These are phyloP conservation scores for Tolypocladium tundrense DNA, from an alignment of 2,329 filamentous ascomycete genomes.

Conservation along the genomic window DNA sequence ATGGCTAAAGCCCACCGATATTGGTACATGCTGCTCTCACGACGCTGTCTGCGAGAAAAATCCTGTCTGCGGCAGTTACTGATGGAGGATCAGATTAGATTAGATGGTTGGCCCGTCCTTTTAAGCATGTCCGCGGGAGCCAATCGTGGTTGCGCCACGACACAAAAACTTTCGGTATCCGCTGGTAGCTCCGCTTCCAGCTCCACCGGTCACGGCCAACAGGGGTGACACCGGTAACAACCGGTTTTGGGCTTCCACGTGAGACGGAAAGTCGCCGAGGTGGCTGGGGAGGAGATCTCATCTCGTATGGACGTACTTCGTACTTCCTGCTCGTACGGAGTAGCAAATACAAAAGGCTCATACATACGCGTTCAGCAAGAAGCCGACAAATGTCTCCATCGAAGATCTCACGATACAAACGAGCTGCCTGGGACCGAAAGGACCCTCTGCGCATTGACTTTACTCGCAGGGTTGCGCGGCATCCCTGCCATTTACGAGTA, in stretches of 20 bases:
- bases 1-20: too few species aligned
- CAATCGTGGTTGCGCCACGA: not conserved
- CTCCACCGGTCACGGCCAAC: not conserved
- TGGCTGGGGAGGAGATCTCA: not conserved
- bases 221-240: not conserved
- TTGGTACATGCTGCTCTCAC: too few species aligned
- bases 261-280: not conserved
- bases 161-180: not conserved
- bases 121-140: not conserved
- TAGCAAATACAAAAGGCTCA: not conserved
- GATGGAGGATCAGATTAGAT: slow-evolving; percentile 1
- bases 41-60: not conserved
- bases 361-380: not conserved
- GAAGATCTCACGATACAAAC: not conserved
- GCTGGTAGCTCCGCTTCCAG: not conserved
- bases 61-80: too few species aligned
- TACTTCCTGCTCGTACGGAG: too few species aligned
- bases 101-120: not conserved
- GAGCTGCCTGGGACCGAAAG: not conserved
- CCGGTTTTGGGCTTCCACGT: not conserved
- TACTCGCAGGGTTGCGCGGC: not conserved
- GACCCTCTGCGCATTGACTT: not conserved
- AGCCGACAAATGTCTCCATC: not conserved
- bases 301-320: too few species aligned
- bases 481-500: not conserved